A percentile compares a stretch with the other conserved stretches of the same genome.
phyloP scores from a whole-genome alignment of 495 filamentous ascomycete genomes.

The Penicillium pulvis region DNA sequence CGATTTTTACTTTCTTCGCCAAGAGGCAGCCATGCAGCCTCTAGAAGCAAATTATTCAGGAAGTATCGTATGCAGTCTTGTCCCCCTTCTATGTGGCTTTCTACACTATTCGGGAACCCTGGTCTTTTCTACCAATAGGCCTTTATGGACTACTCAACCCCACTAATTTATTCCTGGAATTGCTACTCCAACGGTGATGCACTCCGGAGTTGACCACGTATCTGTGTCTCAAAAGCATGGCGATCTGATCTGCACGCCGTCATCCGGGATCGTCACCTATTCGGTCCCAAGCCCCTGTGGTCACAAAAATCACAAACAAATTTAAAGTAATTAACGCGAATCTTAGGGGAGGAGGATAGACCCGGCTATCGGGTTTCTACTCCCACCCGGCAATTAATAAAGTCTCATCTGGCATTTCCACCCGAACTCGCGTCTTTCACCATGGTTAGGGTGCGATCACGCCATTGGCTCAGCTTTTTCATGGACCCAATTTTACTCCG shows the following conservation, averaged over 20 bases:
- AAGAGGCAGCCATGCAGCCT: background rate
- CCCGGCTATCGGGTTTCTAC: conserved; percentile 2
- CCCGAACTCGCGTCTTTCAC: conserved; percentile 18
- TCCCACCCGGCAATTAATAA: conserved; percentile 12
- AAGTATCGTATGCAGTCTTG: background rate
- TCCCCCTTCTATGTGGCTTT: background rate
- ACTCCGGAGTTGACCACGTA: conserved; percentile 33
- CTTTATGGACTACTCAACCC: conserved; percentile 5
- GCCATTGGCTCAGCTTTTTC: conserved; percentile 16
- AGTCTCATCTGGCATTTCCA: conserved; percentile 20
- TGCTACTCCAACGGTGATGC: conserved; percentile 26
- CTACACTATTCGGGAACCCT: conserved; percentile 8
- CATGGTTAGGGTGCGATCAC: conserved; percentile 14
- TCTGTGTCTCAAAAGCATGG: conserved; percentile 34
- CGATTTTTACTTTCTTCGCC: background rate
- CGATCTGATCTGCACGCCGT: conserved; percentile 46
- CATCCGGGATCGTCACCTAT: conserved; percentile 30
- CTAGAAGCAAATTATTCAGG: too few relatives aligned
- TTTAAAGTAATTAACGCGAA: background rate
- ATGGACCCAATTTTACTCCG: conserved; percentile 32
- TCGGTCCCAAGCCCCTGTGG: conserved; percentile 2
- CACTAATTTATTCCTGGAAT: conserved; percentile 10
- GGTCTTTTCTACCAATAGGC: conserved; percentile 6
- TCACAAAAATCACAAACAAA: conserved; percentile 1
- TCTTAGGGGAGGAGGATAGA: background rate